Percentiles rank a stretch among this genome's conserved stretches.
Conservation (phyloP, 2,329 filamentous ascomycete species). For the Paecilomyces variotii region DNA sequence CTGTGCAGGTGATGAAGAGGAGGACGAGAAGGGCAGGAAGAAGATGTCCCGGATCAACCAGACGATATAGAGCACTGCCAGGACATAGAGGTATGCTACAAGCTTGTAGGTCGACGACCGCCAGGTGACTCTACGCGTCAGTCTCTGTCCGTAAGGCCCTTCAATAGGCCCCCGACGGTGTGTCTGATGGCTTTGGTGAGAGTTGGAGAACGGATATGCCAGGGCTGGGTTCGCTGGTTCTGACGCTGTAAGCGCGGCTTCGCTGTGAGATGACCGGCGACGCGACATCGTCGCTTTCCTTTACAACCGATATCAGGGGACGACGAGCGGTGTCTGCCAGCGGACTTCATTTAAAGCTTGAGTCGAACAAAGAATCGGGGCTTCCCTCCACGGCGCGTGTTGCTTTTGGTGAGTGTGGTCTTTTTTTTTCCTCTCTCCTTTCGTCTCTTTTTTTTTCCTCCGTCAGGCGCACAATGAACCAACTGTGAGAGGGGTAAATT, state of each 20-base stretch:
- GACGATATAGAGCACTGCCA: slow-evolving; percentile 32
- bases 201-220: slow-evolving; percentile 26
- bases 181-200: slow-evolving; percentile 13
- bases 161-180: slow-evolving; percentile 31
- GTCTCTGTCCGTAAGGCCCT: slow-evolving; percentile 30
- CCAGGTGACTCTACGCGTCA: slow-evolving; percentile 35
- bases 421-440: background rate
- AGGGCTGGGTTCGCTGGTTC: slow-evolving; percentile 23
- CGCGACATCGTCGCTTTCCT: slow-evolving; percentile 24
- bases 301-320: slow-evolving; percentile 1
- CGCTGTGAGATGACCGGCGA: slow-evolving; percentile 29
- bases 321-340: slow-evolving; percentile 5
- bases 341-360: background rate
- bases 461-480: slow-evolving; percentile 6
- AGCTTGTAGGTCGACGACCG: slow-evolving; percentile 36
- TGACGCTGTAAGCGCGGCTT: slow-evolving; percentile 18
- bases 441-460: slow-evolving; percentile 1
- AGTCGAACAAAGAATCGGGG: background rate
- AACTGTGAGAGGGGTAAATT: slow-evolving; percentile 11
- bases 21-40: slow-evolving; percentile 25
- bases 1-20: slow-evolving; percentile 8
- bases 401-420: background rate
- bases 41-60: slow-evolving; percentile 34
- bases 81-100: slow-evolving; percentile 32
- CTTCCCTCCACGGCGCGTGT: background rate